These are phyloP conservation scores for Vanrija pseudolonga DNA, from an alignment of 1,284 basidiomycete genomes.

Conservation along the genomic window DNA sequence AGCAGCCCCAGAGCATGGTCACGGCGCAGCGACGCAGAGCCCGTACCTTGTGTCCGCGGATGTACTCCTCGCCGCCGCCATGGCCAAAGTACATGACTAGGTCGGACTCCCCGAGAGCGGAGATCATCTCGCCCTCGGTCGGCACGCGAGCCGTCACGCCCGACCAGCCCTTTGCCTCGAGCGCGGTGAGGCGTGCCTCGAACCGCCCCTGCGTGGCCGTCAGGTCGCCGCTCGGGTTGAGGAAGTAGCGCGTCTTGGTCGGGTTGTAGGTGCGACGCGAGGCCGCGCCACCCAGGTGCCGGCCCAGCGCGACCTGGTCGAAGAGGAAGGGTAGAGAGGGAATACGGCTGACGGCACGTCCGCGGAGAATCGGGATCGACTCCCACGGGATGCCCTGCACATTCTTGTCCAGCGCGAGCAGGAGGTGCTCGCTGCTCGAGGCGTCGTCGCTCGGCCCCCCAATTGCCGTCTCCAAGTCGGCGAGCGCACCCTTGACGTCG, in stretches of 20 bases:
- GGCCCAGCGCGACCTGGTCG: slow-evolving; percentile 68
- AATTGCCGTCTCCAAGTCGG: slow-evolving; percentile 59
- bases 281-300: slow-evolving; percentile 33
- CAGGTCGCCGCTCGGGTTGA: slow-evolving; percentile 92
- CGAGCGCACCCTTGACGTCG: slow-evolving; percentile 55
- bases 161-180: slow-evolving; percentile 69
- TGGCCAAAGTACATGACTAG: slow-evolving; percentile 97
- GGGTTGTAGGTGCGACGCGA: slow-evolving; percentile 56
- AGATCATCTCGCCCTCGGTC: slow-evolving; percentile 72
- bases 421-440: slow-evolving; percentile 59
- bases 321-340: slow-evolving; percentile 83
- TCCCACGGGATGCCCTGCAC: slow-evolving; percentile 93
- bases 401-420: slow-evolving; percentile 87
- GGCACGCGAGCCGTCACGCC: slow-evolving; percentile 73
- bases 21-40: slow-evolving; percentile 78
- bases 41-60: slow-evolving; percentile 77
- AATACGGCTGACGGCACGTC: slow-evolving; percentile 81
- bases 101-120: slow-evolving; percentile 67
- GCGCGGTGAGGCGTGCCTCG: slow-evolving; percentile 65
- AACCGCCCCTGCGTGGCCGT: slow-evolving; percentile 78
- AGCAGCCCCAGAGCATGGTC: slow-evolving; percentile 99
- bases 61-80: slow-evolving; percentile 91
- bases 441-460: slow-evolving; percentile 1
- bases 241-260: slow-evolving; percentile 71
- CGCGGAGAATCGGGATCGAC: slow-evolving; percentile 79